Percentiles rank a stretch among this genome's conserved stretches.
Conservation (phyloP, 345 rosid species). For the Corymbia maculata region DNA sequence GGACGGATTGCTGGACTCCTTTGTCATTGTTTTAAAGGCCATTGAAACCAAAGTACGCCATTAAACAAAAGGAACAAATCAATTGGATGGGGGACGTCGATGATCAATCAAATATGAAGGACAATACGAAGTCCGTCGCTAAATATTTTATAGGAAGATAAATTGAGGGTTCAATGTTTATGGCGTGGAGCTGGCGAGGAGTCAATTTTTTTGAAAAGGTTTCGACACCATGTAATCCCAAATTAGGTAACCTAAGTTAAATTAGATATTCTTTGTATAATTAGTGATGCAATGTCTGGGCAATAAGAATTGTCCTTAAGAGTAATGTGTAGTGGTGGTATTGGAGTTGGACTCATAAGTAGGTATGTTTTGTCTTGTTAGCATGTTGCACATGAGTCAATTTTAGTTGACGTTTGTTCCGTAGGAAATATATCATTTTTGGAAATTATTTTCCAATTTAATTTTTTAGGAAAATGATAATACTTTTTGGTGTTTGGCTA, state of each 20-base stretch:
- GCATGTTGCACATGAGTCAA: neutral
- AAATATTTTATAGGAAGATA: neutral
- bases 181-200: neutral
- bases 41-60: neutral
- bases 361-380: neutral
- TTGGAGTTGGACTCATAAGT: neutral
- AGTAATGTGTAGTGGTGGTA: neutral
- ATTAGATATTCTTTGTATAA: neutral
- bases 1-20: neutral
- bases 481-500: too few relatives aligned
- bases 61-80: neutral
- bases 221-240: neutral
- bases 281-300: neutral
- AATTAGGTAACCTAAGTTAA: neutral
- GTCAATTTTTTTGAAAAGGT: neutral
- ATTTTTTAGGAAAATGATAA: too few relatives aligned
- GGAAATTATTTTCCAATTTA: too few relatives aligned
- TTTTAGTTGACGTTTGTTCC: neutral
- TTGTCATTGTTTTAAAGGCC: neutral
- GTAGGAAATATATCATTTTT: too few relatives aligned
- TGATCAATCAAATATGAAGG: neutral
- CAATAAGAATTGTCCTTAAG: neutral
- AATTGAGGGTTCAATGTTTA: neutral
- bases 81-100: neutral
- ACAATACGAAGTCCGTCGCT: neutral